Evolutionary conservation across 192 early-diverging fungal genomes (phyloP).

Genomic region (Chytriomyces sp.): DNA sequence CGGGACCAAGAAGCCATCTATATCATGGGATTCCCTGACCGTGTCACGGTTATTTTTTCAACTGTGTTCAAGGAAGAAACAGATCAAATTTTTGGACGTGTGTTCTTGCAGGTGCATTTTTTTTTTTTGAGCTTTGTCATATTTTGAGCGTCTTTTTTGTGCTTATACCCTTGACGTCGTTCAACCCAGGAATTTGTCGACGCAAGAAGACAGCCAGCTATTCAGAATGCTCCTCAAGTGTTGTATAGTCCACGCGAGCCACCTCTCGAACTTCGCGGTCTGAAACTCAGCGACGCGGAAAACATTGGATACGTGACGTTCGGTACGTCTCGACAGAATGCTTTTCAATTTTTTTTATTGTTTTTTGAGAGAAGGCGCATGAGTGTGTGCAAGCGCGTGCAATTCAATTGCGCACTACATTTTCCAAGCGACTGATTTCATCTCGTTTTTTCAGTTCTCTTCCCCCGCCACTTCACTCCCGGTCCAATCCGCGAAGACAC

Average conservation of each 20-base stretch:
- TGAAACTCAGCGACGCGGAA: conserved; percentile 76
- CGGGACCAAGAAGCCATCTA: conserved; percentile 94
- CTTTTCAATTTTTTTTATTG: background rate
- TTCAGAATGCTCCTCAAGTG: conserved; percentile 97
- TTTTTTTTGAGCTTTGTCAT: too few relatives aligned
- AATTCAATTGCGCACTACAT: background rate
- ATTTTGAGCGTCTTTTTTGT: background rate
- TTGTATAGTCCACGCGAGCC: conserved; percentile 90
- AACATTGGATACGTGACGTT: conserved; percentile 95
- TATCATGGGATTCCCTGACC: conserved; percentile 86
- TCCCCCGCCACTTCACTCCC: conserved; percentile 85
- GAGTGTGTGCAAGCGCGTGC: too few relatives aligned
- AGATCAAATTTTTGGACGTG: conserved; percentile 92
- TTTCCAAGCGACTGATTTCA: background rate
- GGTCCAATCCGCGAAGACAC: conserved; percentile 80
- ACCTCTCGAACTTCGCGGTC: conserved; percentile 88
- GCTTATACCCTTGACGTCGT: background rate
- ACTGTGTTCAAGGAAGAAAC: conserved; percentile 98
- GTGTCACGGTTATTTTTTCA: conserved; percentile 97
- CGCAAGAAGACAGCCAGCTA: conserved; percentile 85
- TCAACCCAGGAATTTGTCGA: conserved; percentile 90
- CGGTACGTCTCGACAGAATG: conserved; percentile 55
- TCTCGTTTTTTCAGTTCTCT: conserved; percentile 70
- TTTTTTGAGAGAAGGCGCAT: background rate
- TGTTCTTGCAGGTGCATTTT: conserved; percentile 86